These are phyloP conservation scores for Euclidium syriacum DNA, from an alignment of 345 rosid genomes.

Conservation along the genomic window DNA sequence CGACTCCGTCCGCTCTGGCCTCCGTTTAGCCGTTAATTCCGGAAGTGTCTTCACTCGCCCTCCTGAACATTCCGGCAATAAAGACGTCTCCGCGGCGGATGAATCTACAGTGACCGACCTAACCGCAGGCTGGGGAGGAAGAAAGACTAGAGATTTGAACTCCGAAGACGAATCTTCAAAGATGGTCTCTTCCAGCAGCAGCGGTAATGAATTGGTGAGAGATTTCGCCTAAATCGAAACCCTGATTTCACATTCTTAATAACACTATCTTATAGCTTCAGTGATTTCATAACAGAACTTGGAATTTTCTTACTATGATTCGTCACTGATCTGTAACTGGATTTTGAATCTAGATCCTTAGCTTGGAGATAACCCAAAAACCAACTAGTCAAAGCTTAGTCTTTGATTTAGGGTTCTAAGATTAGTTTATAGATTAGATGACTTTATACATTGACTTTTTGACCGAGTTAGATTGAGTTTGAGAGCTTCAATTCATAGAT, in stretches of 20 bases:
- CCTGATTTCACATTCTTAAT: too few species aligned
- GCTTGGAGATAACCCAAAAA: not conserved
- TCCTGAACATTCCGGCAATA: constrained; percentile 40
- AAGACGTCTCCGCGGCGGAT: constrained; percentile 56
- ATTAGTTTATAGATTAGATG: constrained; percentile 16
- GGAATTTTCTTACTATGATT: not conserved
- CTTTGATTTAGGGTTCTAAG: constrained; percentile 4
- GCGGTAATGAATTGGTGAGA: constrained; percentile 74
- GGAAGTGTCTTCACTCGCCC: constrained; percentile 14
- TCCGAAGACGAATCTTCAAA: constrained; percentile 70
- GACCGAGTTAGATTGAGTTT: constrained; percentile 10
- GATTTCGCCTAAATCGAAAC: not conserved
- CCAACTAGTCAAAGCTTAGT: not conserved
- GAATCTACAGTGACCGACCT: constrained; percentile 81
- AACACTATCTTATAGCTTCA: too few species aligned
- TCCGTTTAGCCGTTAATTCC: constrained; percentile 45
- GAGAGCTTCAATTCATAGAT: too few species aligned
- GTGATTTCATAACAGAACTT: not conserved
- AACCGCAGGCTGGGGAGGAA: constrained; percentile 51
- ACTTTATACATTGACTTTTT: constrained; percentile 23
- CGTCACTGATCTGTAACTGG: constrained; percentile 2
- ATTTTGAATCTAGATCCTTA: constrained; percentile 18
- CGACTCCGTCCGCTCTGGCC: constrained; percentile 50
- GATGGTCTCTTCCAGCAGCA: constrained; percentile 71
- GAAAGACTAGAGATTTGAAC: constrained; percentile 68